Conservation (phyloP, 1,139 yeast species). For the Pichia inconspicua region DNA sequence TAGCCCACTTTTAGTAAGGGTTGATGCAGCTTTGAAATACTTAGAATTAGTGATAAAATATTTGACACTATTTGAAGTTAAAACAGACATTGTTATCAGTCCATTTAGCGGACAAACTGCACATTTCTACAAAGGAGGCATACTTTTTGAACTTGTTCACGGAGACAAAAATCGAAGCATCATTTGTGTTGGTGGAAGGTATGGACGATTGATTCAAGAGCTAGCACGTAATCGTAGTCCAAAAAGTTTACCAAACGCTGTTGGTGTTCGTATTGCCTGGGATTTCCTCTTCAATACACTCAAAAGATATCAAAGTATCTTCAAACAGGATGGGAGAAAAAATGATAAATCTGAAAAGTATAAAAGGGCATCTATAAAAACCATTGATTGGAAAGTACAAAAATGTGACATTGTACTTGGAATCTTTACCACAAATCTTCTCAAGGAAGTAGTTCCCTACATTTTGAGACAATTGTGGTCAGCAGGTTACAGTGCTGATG, state of each 20-base stretch:
- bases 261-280: conserved; percentile 76
- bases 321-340: conserved; percentile 20
- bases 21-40: conserved; percentile 57
- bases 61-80: conserved; percentile 53
- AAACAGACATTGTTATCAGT: conserved; percentile 35
- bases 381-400: conserved; percentile 38
- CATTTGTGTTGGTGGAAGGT: conserved; percentile 88
- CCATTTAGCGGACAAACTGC: conserved; percentile 82
- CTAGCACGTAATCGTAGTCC: conserved; percentile 41
- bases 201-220: conserved; percentile 61
- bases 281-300: conserved; percentile 47
- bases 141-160: conserved; percentile 71
- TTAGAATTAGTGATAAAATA: conserved; percentile 49
- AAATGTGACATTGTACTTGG: conserved; percentile 80
- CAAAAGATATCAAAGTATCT: conserved; percentile 40
- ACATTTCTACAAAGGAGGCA: conserved; percentile 66
- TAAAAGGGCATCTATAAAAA: conserved; percentile 27
- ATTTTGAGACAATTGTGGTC: conserved; percentile 64
- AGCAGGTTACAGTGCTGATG: conserved; percentile 62
- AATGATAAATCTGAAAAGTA: conserved; percentile 24
- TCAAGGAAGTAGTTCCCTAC: conserved; percentile 55
- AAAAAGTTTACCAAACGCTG: conserved; percentile 47
- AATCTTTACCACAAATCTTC: conserved; percentile 46
- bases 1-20: conserved; percentile 53
- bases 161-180: conserved; percentile 46